Base-by-base conservation (phyloP, 2,329 filamentous ascomycete genomes). In the Raffaelea arxii region DNA sequence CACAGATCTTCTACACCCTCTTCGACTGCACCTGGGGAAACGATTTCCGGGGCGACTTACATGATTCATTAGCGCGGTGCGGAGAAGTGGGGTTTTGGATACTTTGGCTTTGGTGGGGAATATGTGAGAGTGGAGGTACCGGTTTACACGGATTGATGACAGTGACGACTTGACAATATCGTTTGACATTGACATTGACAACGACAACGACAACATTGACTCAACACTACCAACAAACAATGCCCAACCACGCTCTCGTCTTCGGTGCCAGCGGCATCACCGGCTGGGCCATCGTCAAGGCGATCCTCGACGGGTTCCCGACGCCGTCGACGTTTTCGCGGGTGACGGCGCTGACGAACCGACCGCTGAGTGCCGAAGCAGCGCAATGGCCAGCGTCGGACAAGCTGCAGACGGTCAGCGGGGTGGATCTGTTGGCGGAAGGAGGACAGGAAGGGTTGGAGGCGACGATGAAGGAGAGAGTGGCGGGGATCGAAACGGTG, bases 241-340 rank as follows among this genome's bases (percentile, higher is more conserved):
- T 16, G 16, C 5, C 38, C 38, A 51, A 51, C 36, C 49, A 53
- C 46, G 51, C 51, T 36, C 51, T 53, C 23, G 49, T 53, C 12
- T 53, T 46, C 21, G 51, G 51, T 53, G 68, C 68, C 41, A 68
- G 65, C 50, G 70, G 69, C n/a, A 68, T 73, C 44, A 65, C 67
- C 3, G 70, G 70, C 32, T 74, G 70, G 70, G 64, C 70, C 6
- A 64, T 74, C 44, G 65, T 69, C 16, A 72, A 71, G 44, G 62
- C 68, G 44, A 67, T 72, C 35, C 57, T 73, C 12, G 56, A 67
- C 39, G 66, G 61, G 44, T 73, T 72, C 48, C 71, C 70, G 4
- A 60, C 57, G 21, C 60, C 64, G n/a, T 62, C 65, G 46, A 59
- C 56, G 4, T 74, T 71, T 53, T 60, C 54, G 22, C 66, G 63